These are phyloP conservation scores for Lactarius pseudohatsudake DNA, from an alignment of 768 basidiomycete species.

Conservation along the genomic window DNA sequence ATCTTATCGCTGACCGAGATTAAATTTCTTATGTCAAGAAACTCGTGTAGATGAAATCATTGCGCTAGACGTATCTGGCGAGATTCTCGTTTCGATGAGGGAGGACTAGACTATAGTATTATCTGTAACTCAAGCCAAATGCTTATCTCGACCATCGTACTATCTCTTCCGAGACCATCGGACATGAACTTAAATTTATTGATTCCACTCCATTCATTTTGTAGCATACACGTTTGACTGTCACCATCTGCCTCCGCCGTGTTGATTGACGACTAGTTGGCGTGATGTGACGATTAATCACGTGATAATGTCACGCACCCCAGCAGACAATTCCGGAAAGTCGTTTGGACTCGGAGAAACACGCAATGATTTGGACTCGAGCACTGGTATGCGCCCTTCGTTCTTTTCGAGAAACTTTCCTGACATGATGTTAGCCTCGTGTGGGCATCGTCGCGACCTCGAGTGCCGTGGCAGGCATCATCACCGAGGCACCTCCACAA, in stretches of 20 bases:
- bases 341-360: background rate
- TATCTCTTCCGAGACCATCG: constrained; percentile 8
- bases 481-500: constrained; percentile 11
- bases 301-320: constrained; percentile 10
- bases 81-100: constrained; percentile 8
- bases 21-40: constrained; percentile 14
- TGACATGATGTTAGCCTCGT: constrained; percentile 10
- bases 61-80: constrained; percentile 2
- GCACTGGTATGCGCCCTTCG: constrained; percentile 12
- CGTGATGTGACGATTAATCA: constrained; percentile 13
- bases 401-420: background rate
- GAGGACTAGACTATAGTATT: background rate
- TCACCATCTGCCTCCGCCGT: background rate
- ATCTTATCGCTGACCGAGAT: constrained; percentile 5
- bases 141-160: constrained; percentile 21
- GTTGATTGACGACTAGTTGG: background rate
- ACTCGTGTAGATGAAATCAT: constrained; percentile 3
- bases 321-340: background rate
- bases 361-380: constrained; percentile 24
- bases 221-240: background rate
- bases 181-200: constrained; percentile 18
- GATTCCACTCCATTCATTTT: background rate
- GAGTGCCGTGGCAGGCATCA: constrained; percentile 9
- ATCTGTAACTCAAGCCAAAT: background rate
- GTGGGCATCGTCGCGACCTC: constrained; percentile 11